Conservation (phyloP, 2,329 filamentous ascomycete species). For the Herpomyces periplanetae region DNA sequence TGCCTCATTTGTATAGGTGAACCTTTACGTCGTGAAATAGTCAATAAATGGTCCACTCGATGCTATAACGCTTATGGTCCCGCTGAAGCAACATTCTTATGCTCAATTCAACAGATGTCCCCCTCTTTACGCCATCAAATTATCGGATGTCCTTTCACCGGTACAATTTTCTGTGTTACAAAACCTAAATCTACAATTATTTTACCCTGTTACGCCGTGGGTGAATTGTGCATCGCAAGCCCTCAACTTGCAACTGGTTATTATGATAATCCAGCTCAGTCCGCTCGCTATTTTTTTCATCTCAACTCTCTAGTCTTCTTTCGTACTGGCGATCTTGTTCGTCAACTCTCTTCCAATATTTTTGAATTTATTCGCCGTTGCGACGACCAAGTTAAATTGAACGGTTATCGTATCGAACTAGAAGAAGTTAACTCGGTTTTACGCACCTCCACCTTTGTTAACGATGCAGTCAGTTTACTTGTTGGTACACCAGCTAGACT, state of each 20-base stretch:
- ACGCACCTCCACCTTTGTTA: no score
- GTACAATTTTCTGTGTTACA: conserved; percentile 8
- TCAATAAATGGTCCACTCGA: conserved; percentile 7
- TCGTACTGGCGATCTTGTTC: conserved; percentile 8
- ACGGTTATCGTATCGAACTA: conserved; percentile 8
- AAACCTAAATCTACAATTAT: conserved; percentile 5
- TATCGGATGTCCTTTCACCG: conserved; percentile 9
- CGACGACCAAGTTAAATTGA: conserved; percentile 9
- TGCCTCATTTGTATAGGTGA: conserved; percentile 11
- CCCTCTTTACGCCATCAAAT: conserved; percentile 7
- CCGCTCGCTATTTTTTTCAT: conserved; percentile 6
- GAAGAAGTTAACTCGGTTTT: conserved; percentile 8
- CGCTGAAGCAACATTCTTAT: conserved; percentile 10
- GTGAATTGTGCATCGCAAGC: conserved; percentile 11
- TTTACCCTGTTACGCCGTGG: conserved; percentile 8
- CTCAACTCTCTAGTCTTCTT: conserved; percentile 7
- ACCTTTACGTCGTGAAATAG: conserved; percentile 8
- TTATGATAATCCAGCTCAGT: conserved; percentile 7
- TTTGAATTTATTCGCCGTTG: conserved; percentile 8
- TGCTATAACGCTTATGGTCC: conserved; percentile 11
- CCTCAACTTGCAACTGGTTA: conserved; percentile 11
- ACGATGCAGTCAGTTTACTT: no score
- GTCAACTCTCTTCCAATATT: conserved; percentile 7
- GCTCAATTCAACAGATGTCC: conserved; percentile 8
- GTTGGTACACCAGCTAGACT: no score